Conservation (phyloP, 108 stramenopile genomes). For the Nitzschia inconspicua region DNA sequence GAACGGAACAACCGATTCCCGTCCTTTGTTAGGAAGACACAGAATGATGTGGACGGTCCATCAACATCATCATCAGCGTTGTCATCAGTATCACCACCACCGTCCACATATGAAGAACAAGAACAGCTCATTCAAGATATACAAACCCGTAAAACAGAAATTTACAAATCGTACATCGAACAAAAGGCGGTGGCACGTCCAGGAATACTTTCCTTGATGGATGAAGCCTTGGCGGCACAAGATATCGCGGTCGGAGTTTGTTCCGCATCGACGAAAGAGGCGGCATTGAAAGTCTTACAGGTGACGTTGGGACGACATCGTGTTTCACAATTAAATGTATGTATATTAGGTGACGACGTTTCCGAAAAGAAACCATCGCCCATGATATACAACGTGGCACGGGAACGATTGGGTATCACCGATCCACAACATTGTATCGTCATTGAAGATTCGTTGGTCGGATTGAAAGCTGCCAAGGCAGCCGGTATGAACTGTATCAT, state of each 20-base stretch:
- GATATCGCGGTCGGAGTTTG: conserved; percentile 86
- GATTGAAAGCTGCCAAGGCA: conserved; percentile 83
- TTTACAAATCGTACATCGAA: conserved; percentile 74
- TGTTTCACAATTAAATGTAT: conserved; percentile 67
- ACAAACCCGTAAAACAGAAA: conserved; percentile 79
- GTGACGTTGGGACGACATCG: conserved; percentile 75
- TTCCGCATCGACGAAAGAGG: conserved; percentile 83
- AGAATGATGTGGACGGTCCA: not conserved
- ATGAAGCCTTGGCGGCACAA: conserved; percentile 78
- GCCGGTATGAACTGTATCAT: conserved; percentile 87
- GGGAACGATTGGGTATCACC: conserved; percentile 60
- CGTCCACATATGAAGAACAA: conserved; percentile 55
- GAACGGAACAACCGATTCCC: conserved; percentile 26
- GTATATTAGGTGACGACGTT: conserved; percentile 88
- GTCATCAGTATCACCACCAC: conserved; percentile 22
- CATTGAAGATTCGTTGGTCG: conserved; percentile 85
- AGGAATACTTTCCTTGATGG: conserved; percentile 84
- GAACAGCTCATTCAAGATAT: conserved; percentile 73
- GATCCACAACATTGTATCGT: conserved; percentile 66
- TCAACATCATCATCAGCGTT: not conserved
- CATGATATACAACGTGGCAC: conserved; percentile 78
- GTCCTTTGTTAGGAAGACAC: not conserved
- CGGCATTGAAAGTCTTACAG: conserved; percentile 76
- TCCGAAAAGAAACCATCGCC: conserved; percentile 84
- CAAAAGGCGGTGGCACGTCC: conserved; percentile 73